These are phyloP conservation scores for Nicotiana obtusifolia DNA, from an alignment of 257 asterid species.

Conservation along the genomic window DNA sequence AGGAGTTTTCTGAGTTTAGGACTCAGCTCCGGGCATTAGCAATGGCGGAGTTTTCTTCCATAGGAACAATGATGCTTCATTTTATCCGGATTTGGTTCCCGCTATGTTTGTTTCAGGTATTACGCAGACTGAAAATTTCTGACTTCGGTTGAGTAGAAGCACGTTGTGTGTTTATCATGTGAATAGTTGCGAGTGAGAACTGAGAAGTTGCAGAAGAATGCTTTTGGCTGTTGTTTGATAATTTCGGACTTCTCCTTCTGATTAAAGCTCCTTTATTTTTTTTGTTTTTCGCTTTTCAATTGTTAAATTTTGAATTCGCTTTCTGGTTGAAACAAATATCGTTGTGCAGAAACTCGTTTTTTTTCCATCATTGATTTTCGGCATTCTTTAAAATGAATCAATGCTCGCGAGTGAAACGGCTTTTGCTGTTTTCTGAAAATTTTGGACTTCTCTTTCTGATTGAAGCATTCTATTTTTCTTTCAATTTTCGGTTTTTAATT, in stretches of 20 bases:
- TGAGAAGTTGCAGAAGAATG: neutral
- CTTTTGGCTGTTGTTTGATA: neutral
- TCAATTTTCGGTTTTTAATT: neutral
- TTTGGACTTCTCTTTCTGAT: too few species aligned
- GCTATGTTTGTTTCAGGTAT: slow-evolving; percentile 9
- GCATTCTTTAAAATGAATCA: too few species aligned
- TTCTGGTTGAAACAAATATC: too few species aligned
- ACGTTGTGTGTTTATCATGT: neutral
- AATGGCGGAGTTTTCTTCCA: neutral
- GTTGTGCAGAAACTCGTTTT: too few species aligned
- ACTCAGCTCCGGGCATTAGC: neutral
- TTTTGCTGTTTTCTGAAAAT: neutral
- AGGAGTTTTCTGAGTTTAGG: neutral
- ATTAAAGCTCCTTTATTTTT: neutral
- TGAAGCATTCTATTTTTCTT: neutral
- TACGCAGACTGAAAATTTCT: neutral
- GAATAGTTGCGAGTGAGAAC: neutral
- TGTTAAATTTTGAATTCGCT: neutral
- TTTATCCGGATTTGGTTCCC: neutral
- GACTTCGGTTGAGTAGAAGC: neutral
- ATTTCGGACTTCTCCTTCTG: neutral
- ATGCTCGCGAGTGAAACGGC: neutral
- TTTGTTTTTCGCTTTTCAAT: neutral
- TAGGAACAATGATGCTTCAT: neutral
- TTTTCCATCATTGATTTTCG: neutral